Conservation (phyloP, 208 protist genomes). For the Crithidia expoeki region DNA sequence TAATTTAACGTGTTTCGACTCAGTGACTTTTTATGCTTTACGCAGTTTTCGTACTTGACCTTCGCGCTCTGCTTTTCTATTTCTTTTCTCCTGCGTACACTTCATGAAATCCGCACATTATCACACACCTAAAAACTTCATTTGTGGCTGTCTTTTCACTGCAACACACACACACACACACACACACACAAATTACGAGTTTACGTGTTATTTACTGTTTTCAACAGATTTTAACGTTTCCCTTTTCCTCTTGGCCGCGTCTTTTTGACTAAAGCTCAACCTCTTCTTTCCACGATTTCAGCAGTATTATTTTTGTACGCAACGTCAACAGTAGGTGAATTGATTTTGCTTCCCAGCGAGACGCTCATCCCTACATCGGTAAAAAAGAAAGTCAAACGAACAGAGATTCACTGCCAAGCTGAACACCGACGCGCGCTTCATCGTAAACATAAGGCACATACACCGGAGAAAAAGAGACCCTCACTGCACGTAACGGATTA, state of each 20-base stretch:
- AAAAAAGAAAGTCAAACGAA: too few species aligned
- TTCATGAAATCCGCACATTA: not conserved
- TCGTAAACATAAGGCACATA: not conserved
- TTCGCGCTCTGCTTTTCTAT: slow-evolving; percentile 6
- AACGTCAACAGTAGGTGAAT: too few species aligned
- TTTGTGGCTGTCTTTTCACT: too few species aligned
- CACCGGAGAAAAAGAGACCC: not conserved
- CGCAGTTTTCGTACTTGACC: slow-evolving; percentile 9
- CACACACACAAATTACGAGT: slow-evolving; percentile 9
- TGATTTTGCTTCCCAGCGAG: too few species aligned
- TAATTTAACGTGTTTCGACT: too few species aligned
- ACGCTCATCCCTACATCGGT: too few species aligned
- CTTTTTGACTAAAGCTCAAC: not conserved
- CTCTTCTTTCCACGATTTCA: not conserved
- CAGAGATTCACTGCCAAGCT: not conserved
- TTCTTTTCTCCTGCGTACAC: not conserved
- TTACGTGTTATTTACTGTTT: too few species aligned
- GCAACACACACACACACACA: not conserved
- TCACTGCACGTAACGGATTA: not conserved
- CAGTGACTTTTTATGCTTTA: slow-evolving; percentile 11
- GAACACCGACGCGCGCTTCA: not conserved
- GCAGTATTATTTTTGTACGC: not conserved
- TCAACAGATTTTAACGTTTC: too few species aligned
- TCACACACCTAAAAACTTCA: too few species aligned
- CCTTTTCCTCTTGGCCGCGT: slow-evolving; percentile 6